Base-by-base conservation (phyloP, 1,284 basidiomycete species). In the Ceratobasidium sp. region DNA sequence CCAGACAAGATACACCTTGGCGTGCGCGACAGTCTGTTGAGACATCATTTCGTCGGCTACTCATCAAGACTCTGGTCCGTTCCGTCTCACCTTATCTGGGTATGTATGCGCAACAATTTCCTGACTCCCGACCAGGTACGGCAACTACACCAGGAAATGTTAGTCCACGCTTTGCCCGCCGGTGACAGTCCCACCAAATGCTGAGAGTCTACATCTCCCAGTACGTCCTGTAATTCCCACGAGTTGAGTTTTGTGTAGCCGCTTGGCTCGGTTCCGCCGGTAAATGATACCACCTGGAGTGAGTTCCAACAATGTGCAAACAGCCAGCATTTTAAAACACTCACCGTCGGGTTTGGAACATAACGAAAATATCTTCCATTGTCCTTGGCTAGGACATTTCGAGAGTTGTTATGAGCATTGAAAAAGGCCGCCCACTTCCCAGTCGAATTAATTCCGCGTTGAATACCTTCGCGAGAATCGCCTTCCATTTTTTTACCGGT, bases 311-410 rank as follows among this genome's bases (percentile, higher is more conserved):
- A n/a, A n/a, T n/a, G n/a, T n/a, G n/a, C n/a, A n/a, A n/a, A n/a
- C n/a, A n/a, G 38, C 18, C 14, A 13, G 41, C 7, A 23, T 14
- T 2, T 4, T 47, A 5, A n/a, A 35, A 9, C n/a, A 30, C 67
- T 38, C n/a, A 58, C 67, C 18, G 67, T 70, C 5, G 67, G 67
- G 26, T 70, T 70, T n/a, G 67, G 67, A 1, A 70, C 43, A 58
- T 70, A 70, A 7, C 2, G 23, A 11, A 41, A 38, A 26, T 69
- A 50, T 23, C 55, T 30, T 18, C 67, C 67, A 30, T 70, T 70
- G 32, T 70, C 67, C 43, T 70, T 70, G 14, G 44, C 30, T 43
- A 70, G n/a, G 26, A 54, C 43, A 59, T 70, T 70, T 7, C 67
- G 52, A 13, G 67, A 9, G 32, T 70, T 70, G 26, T 14, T 30